Conservation (phyloP, 139 green algal species). For the Chlamydomonas incerta region DNA sequence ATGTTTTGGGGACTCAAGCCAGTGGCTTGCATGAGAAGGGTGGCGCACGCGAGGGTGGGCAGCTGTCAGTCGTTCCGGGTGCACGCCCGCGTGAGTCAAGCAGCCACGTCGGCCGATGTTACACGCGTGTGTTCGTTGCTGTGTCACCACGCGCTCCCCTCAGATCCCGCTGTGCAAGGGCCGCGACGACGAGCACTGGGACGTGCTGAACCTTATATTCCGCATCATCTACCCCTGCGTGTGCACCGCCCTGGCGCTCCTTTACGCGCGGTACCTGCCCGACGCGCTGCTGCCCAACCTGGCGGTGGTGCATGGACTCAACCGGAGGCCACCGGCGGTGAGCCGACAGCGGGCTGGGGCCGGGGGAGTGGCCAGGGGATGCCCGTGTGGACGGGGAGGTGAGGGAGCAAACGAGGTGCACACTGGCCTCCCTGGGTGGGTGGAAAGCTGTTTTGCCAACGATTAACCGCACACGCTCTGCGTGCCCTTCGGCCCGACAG, state of each 20-base stretch:
- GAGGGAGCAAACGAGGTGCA: neutral
- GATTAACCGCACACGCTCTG: too few species aligned
- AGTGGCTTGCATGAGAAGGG: too few species aligned
- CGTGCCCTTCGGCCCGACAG: too few species aligned
- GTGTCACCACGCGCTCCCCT: too few species aligned
- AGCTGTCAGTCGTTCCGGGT: too few species aligned
- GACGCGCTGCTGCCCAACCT: slow-evolving; percentile 28
- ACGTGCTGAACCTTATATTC: slow-evolving; percentile 31
- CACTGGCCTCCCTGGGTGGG: neutral
- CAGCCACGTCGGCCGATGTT: too few species aligned
- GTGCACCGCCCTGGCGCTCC: slow-evolving; percentile 14
- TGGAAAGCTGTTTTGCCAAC: neutral
- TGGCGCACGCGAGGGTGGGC: too few species aligned
- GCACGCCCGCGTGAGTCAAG: too few species aligned
- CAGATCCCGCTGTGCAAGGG: slow-evolving; percentile 32
- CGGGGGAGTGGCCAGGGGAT: too few species aligned
- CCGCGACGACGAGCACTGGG: slow-evolving; percentile 10
- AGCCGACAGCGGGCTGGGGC: neutral
- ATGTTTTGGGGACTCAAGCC: too few species aligned
- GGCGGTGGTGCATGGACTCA: slow-evolving; percentile 37
- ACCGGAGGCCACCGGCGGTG: neutral
- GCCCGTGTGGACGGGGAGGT: neutral
- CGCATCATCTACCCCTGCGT: slow-evolving; percentile 36
- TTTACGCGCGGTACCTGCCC: slow-evolving; percentile 30
- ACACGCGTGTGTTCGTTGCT: too few species aligned